Evolutionary conservation across 2,329 filamentous ascomycete species (phyloP), one percentile per base, ranked within the genome.

Genomic region (Fusarium sp.): DNA sequence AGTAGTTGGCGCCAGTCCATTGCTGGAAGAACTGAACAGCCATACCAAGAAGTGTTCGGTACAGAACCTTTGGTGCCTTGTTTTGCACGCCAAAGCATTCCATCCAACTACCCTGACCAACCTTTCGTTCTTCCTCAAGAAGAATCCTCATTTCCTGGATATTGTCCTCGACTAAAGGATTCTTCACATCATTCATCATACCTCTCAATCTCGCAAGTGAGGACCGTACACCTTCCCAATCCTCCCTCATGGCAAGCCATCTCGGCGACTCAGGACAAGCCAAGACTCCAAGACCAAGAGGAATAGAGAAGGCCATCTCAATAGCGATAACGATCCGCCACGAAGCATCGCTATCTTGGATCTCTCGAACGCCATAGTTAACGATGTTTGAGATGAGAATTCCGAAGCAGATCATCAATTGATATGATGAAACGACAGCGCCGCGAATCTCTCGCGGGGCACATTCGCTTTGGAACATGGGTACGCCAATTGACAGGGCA

Each of bases 341-440:
- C 2, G 88, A 87, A 0, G 77, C 80, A 32, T 46, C 82, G 77
- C 0, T 78, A 78, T 6, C 82, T 74, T 85, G 60, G 69, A 86
- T 83, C 26, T 74, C 75, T 33, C 83, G 80, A 9, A 86, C 83
- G 33, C 85, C 86, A 53, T 82, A 88, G 78, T 89, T 89, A 74
- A 89, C 83, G 57, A 85, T 80, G 70, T 87, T 86, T 53, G 86
- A 83, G 20, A 86, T 78, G 54, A 89, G 87, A 69, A 93, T 92
- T 27, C 91, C 91, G 30, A 92, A 83, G 2, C 91, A 93, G 78
- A 93, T 91, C 81, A 92, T 89, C 12, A 93, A 86, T 80, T 93
- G 91, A 80, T 93, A 93, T 26, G 87, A 89, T 7, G 87, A 85
- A 18, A 91, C 87, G 45, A 92, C 86, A 37, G 88, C 86, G 72